A percentile compares a stretch with the other conserved stretches of the same genome.
phyloP scores from a whole-genome alignment of 176 grass and related monocot genomes.

The Elymus sibiricus region DNA sequence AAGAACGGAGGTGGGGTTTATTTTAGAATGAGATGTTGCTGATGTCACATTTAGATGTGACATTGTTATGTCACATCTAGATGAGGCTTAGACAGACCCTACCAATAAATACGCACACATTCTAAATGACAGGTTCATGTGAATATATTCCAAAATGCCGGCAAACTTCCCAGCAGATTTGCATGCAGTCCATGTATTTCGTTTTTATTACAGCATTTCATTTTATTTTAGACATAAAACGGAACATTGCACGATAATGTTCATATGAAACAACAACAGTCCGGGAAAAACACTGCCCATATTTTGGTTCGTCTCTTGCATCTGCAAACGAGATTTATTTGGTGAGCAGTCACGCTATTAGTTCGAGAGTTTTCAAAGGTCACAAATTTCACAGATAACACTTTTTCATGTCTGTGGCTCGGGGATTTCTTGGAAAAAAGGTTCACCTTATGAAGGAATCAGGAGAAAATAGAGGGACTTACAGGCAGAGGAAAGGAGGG shows the following conservation, averaged over 20 bases:
- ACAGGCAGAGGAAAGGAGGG: neutral
- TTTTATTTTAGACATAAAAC: neutral
- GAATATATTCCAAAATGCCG: neutral
- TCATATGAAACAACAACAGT: conserved; percentile 7
- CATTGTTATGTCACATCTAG: no score
- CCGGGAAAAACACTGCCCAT: neutral
- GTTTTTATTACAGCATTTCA: neutral
- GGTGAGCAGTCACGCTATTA: neutral
- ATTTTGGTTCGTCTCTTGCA: neutral
- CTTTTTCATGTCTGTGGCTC: neutral
- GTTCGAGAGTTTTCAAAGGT: neutral
- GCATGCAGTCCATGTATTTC: neutral
- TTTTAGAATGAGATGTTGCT: no score
- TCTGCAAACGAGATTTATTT: neutral
- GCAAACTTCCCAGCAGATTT: neutral
- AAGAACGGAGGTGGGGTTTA: no score
- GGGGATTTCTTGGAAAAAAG: neutral
- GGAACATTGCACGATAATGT: neutral
- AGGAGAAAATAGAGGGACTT: neutral
- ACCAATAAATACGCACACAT: neutral
- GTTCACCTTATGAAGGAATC: neutral
- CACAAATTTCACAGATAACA: neutral
- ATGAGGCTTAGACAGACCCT: no score
- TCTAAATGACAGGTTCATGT: neutral
- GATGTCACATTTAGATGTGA: no score